Base-by-base conservation (phyloP, 2,329 filamentous ascomycete species). In the Colletotrichum salicis region DNA sequence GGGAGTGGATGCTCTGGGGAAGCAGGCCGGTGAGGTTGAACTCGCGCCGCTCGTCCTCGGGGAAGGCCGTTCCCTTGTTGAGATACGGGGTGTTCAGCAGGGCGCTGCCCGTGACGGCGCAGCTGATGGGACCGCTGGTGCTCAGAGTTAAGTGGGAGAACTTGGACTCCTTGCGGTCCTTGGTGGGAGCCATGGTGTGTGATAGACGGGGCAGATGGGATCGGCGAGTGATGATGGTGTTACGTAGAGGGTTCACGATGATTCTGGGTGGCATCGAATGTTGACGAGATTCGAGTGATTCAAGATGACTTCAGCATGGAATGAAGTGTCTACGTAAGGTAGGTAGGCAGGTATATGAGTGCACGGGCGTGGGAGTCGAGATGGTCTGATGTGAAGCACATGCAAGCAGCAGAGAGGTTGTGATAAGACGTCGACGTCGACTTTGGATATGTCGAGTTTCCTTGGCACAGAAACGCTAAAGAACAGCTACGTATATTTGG, bases 61-160 rank as follows among this genome's bases (percentile, higher is more conserved):
- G 88, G 76, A 96, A 96, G 0, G 91, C 94, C 3, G 94, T 94
- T 35, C 94, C 94, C 80, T 96, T 96, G 84, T 97, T 97, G 83
- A 94, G 76, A 33, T 78, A 80, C 1, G 81, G 80, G 1, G 77
- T 78, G 72, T 82, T 83, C 56, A 83, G 78, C 4, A 83, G 75
- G 5, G 78, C 79, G 3, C 77, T 74, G 31, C 82, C 82, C 0
- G 77, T 79, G 41, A 83, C 76, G 54, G 82, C 81, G 58, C 82
- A 83, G 45, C 80, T 78, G 27, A 83, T 76, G 55, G 80, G 78
- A 7, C 81, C 80, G 11, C 69, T 76, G 62, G 81, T 82, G 74
- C 80, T 81, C 61, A 83, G 78, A 6, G 79, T 79, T 1, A 82
- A 76, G 22, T 80, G 62, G 12, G 74, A 73, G 67, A 80, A 82